These are phyloP conservation scores for Epithele typhae DNA, from an alignment of 768 basidiomycete species.

Conservation along the genomic window DNA sequence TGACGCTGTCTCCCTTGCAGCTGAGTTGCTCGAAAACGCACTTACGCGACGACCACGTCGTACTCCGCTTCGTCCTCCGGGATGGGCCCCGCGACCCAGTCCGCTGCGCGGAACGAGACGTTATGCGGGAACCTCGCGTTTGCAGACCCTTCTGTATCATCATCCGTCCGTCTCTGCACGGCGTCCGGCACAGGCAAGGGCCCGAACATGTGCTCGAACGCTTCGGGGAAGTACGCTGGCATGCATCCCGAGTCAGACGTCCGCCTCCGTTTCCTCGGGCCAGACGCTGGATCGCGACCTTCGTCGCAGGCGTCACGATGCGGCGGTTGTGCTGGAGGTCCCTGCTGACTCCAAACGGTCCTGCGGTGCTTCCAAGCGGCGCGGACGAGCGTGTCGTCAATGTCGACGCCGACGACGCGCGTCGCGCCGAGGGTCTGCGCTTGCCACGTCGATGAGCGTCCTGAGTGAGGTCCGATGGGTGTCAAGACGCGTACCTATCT, in stretches of 20 bases:
- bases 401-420: slow-evolving; percentile 81
- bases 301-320: not conserved
- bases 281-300: not conserved
- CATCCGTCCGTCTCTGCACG: too few relatives aligned
- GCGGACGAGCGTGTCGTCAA: slow-evolving; percentile 71
- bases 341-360: slow-evolving; percentile 67
- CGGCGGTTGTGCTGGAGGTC: slow-evolving; percentile 26
- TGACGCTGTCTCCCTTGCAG: too few relatives aligned
- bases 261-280: slow-evolving; percentile 11
- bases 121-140: slow-evolving; percentile 67
- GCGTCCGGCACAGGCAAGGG: slow-evolving; percentile 63
- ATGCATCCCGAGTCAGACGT: not conserved
- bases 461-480: not conserved
- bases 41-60: slow-evolving; percentile 78
- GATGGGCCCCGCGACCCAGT: slow-evolving; percentile 64
- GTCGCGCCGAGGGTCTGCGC: slow-evolving; percentile 61
- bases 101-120: slow-evolving; percentile 60
- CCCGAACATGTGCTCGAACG: slow-evolving; percentile 73
- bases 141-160: slow-evolving; percentile 1
- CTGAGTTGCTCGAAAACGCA: slow-evolving; percentile 3
- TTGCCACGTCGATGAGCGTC: slow-evolving; percentile 23
- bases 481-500: slow-evolving; percentile 55
- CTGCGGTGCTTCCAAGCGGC: slow-evolving; percentile 72
- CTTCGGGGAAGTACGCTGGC: slow-evolving; percentile 66
- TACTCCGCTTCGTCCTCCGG: slow-evolving; percentile 59